A percentile compares a stretch with the other conserved stretches of the same genome.
Evolutionary conservation across 2,329 filamentous ascomycete species (phyloP).

Genomic region (Elsinoe australis): DNA sequence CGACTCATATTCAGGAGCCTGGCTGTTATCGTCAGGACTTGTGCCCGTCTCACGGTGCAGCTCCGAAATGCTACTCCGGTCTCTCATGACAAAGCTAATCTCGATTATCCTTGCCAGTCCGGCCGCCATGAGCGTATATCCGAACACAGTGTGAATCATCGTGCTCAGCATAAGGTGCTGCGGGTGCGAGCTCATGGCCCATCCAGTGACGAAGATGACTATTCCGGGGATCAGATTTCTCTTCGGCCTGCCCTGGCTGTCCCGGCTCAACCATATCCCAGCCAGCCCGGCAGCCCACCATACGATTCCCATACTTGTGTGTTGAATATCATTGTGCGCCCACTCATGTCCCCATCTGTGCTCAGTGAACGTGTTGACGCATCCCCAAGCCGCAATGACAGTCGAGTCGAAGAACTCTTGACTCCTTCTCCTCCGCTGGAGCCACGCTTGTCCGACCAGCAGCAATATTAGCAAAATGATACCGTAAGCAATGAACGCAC

Average conservation of each 20-base stretch:
- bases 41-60: slow-evolving; percentile 14
- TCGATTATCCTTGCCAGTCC: slow-evolving; percentile 81
- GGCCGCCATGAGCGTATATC: slow-evolving; percentile 89
- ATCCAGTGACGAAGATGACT: slow-evolving; percentile 85
- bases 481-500: slow-evolving; percentile 90
- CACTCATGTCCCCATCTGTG: slow-evolving; percentile 86
- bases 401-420: slow-evolving; percentile 96
- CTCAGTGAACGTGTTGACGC: slow-evolving; percentile 96
- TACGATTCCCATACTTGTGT: slow-evolving; percentile 98
- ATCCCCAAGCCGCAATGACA: slow-evolving; percentile 90
- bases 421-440: slow-evolving; percentile 71
- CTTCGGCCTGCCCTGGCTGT: slow-evolving; percentile 74
- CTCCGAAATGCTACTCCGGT: slow-evolving; percentile 45
- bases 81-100: slow-evolving; percentile 76
- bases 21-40: slow-evolving; percentile 25
- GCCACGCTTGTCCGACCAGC: slow-evolving; percentile 80
- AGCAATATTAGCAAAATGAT: slow-evolving; percentile 79
- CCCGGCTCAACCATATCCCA: slow-evolving; percentile 84
- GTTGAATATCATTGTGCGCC: slow-evolving; percentile 91
- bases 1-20: slow-evolving; percentile 27
- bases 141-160: slow-evolving; percentile 82
- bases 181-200: slow-evolving; percentile 88
- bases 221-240: slow-evolving; percentile 89
- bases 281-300: slow-evolving; percentile 95
- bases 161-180: slow-evolving; percentile 77